Conservation (phyloP, 2,329 filamentous ascomycete species). For the Orbilia brochopaga region DNA sequence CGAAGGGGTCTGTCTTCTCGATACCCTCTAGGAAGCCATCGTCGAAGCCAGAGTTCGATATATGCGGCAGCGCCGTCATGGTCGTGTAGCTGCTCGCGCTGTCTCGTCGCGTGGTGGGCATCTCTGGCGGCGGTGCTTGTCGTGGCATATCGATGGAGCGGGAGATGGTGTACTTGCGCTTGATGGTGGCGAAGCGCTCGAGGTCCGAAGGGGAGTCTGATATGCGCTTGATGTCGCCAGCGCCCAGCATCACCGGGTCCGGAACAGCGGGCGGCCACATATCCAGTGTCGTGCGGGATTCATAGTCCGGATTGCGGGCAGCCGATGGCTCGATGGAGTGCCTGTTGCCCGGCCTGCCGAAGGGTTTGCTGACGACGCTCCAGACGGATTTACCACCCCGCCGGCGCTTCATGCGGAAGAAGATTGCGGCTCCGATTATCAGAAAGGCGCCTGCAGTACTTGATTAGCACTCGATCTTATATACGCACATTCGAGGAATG, state of each 20-base stretch:
- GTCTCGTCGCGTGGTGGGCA: neutral
- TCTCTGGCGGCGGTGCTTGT: constrained; percentile 7
- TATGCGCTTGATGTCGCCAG: constrained; percentile 24
- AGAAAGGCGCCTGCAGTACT: constrained; percentile 20
- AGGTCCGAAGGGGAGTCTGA: constrained; percentile 15
- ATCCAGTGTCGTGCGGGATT: constrained; percentile 25
- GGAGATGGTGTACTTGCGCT: constrained; percentile 49
- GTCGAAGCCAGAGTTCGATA: constrained; percentile 30
- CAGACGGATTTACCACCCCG: constrained; percentile 13
- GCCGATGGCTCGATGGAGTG: constrained; percentile 27
- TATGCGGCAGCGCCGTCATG: constrained; percentile 39
- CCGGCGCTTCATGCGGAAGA: constrained; percentile 37
- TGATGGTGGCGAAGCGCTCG: constrained; percentile 33
- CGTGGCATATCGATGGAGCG: constrained; percentile 35
- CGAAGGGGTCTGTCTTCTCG: constrained; percentile 32
- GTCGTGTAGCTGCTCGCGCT: constrained; percentile 43
- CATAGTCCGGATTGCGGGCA: constrained; percentile 9
- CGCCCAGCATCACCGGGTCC: constrained; percentile 24
- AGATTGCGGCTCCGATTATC: constrained; percentile 16
- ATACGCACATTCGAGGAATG: neutral
- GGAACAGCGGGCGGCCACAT: constrained; percentile 22
- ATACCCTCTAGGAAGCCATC: constrained; percentile 35
- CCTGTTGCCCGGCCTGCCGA: constrained; percentile 11
- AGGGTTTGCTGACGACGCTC: constrained; percentile 1
- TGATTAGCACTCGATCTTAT: constrained; percentile 1